Conservation (phyloP, 2,329 filamentous ascomycete species). For the Xylariomycetidae sp. region DNA sequence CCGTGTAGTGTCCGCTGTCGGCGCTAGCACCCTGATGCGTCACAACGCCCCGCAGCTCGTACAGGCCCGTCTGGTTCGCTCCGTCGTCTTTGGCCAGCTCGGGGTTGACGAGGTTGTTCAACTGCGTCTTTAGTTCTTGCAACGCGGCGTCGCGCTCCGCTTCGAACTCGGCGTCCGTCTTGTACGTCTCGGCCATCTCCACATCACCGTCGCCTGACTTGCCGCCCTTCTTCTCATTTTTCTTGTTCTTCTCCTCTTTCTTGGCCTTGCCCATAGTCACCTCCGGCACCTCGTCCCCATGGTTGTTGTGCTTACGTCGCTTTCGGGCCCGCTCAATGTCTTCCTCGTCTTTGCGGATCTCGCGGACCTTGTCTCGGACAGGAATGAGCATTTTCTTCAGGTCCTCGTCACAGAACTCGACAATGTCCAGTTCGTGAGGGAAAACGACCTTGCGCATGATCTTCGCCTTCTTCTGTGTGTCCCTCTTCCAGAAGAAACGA, state of each 20-base stretch:
- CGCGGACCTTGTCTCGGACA: constrained; percentile 92
- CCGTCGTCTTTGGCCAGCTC: constrained; percentile 71
- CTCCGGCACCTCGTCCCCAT: constrained; percentile 40
- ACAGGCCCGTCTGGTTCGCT: constrained; percentile 88
- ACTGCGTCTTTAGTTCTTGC: constrained; percentile 77
- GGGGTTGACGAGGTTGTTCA: constrained; percentile 70
- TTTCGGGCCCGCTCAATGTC: constrained; percentile 89
- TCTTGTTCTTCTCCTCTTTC: constrained; percentile 31
- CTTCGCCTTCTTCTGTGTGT: constrained; percentile 97
- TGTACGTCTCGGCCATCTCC: constrained; percentile 71
- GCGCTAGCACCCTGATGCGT: constrained; percentile 96
- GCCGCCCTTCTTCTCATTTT: constrained; percentile 29
- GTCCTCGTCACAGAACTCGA: constrained; percentile 93
- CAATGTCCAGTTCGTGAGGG: constrained; percentile 82
- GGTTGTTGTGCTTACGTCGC: constrained; percentile 68
- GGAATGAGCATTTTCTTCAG: constrained; percentile 77
- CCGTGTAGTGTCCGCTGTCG: constrained; percentile 96
- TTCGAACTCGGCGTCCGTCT: constrained; percentile 90
- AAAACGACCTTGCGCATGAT: constrained; percentile 99
- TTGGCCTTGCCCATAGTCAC: constrained; percentile 45
- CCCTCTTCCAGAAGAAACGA: constrained; percentile 95
- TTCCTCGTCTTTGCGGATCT: constrained; percentile 90
- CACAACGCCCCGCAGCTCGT: constrained; percentile 88
- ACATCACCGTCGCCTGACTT: constrained; percentile 57
- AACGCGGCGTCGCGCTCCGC: constrained; percentile 74